Percentiles rank a stretch among this genome's conserved stretches.
phyloP scores from a whole-genome alignment of 2,329 filamentous ascomycete species.

The Cadophora sp. region DNA sequence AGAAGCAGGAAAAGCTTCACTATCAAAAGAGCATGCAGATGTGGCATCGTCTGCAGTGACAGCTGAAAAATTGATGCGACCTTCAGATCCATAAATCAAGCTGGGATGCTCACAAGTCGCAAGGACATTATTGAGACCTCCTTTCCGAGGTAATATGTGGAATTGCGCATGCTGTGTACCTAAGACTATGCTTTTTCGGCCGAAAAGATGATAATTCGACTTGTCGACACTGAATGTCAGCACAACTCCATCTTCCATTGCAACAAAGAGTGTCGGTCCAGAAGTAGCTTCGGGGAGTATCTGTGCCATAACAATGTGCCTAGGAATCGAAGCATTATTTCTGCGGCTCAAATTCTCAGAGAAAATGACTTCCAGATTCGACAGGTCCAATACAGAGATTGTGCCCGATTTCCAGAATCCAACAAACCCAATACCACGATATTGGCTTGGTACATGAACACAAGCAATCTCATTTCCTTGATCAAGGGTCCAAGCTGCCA shows the following conservation, averaged over 20 bases:
- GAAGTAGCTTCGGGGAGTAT: slow-evolving; percentile 66
- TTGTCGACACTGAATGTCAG: slow-evolving; percentile 79
- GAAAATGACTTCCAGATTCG: slow-evolving; percentile 68
- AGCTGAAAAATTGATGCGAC: slow-evolving; percentile 88
- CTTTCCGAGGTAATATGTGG: slow-evolving; percentile 73
- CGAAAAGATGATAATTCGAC: slow-evolving; percentile 66
- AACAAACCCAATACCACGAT: slow-evolving; percentile 73
- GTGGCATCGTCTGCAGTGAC: slow-evolving; percentile 88
- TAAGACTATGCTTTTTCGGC: slow-evolving; percentile 81
- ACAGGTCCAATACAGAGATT: slow-evolving; percentile 75
- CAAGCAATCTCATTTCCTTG: slow-evolving; percentile 83
- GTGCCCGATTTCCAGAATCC: slow-evolving; percentile 89
- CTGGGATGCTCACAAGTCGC: slow-evolving; percentile 94
- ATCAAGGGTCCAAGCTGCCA: slow-evolving; percentile 65
- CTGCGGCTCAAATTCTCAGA: slow-evolving; percentile 66
- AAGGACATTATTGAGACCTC: slow-evolving; percentile 80
- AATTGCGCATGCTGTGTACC: slow-evolving; percentile 86
- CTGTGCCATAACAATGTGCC: slow-evolving; percentile 80
- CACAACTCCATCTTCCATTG: slow-evolving; percentile 91
- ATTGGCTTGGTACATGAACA: slow-evolving; percentile 72
- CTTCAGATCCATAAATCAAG: slow-evolving; percentile 88
- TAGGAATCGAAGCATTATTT: slow-evolving; percentile 79
- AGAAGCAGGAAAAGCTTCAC: slow-evolving; percentile 78
- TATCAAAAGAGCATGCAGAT: slow-evolving; percentile 82
- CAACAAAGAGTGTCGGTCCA: slow-evolving; percentile 81